Evolutionary conservation across 768 basidiomycete species (phyloP), one percentile per base, ranked within the genome.

Genomic region (Suillus clintonianus): DNA sequence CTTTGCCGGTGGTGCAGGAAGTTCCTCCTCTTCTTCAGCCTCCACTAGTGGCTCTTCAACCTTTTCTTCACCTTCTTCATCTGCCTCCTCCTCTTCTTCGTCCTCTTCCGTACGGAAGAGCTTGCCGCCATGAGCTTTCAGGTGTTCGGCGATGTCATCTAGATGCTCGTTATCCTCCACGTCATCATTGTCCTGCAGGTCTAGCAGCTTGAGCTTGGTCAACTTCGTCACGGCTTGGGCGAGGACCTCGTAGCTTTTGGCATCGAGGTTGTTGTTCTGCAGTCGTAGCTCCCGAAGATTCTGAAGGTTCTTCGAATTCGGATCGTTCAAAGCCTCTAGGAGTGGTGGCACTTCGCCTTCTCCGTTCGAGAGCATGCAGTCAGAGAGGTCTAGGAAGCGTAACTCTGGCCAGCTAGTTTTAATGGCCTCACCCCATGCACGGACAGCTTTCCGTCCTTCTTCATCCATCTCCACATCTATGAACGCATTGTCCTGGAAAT

Each of bases 401-500:
- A 97, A 92, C 5, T 84, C 82, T 0, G 81, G 76, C 56, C 56
- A 57, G 39, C 56, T 57, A 10, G 17, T 41, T 27, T 57, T 57
- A 19, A 99, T 74, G 0, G 89, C 84, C 45, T 82, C 80, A 3
- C 91, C 86, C 85, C 88, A 88, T 2, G 84, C 85, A 59, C 80
- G 70, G 57, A 88, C 74, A 17, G 82, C 87, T 5, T 74, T 71
- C 37, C 75, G 66, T 72, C 87, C 80, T 77, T 83, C 83, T n/a
- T 80, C 82, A 10, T 85, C 86, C 71, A 88, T 81, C 76, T 84
- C 84, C 9, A 57, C 56, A n/a, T 83, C 83, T 22, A 86, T 86
- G 73, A 92, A 91, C 0, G 91, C 90, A 72, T 94, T 93, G 77
- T 99, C 97, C 76, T 98, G 95, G 55, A 99, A 79, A 82, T 99